A percentile compares a stretch with the other conserved stretches of the same genome.
These are phyloP conservation scores for Peniophora sp. DNA, from an alignment of 1,284 basidiomycete genomes.

Conservation along the genomic window DNA sequence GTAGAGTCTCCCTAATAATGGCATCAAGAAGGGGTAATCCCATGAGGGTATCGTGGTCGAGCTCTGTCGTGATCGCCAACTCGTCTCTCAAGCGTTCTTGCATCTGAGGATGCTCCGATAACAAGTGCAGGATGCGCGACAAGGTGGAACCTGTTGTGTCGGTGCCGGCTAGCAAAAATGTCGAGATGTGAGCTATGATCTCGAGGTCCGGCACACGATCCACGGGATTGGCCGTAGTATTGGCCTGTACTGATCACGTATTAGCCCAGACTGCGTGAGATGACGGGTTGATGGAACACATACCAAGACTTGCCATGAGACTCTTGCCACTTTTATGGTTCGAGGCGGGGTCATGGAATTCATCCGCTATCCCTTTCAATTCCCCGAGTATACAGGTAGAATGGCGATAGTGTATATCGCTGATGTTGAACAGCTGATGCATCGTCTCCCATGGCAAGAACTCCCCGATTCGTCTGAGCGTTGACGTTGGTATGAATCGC, in stretches of 20 bases:
- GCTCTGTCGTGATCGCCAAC: conserved; percentile 7
- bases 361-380: neutral
- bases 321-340: neutral
- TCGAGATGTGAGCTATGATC: conserved; percentile 4
- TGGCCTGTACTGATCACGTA: conserved; percentile 1
- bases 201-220: conserved; percentile 6
- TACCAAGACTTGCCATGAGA: neutral
- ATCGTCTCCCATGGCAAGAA: neutral
- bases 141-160: conserved; percentile 16
- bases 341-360: neutral
- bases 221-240: conserved; percentile 4
- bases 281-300: neutral
- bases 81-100: conserved; percentile 14
- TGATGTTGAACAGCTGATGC: neutral
- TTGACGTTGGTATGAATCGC: neutral
- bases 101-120: conserved; percentile 10
- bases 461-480: neutral
- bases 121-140: conserved; percentile 11
- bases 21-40: conserved; percentile 35
- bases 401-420: neutral
- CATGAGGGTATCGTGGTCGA: conserved; percentile 29
- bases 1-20: conserved; percentile 36
- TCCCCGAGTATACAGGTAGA: neutral
- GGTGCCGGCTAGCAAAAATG: conserved; percentile 15
- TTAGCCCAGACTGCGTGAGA: neutral